Percentiles rank a stretch among this genome's conserved stretches.
Conservation (phyloP, 306 rosid genomes). For the Medicago truncatula region DNA sequence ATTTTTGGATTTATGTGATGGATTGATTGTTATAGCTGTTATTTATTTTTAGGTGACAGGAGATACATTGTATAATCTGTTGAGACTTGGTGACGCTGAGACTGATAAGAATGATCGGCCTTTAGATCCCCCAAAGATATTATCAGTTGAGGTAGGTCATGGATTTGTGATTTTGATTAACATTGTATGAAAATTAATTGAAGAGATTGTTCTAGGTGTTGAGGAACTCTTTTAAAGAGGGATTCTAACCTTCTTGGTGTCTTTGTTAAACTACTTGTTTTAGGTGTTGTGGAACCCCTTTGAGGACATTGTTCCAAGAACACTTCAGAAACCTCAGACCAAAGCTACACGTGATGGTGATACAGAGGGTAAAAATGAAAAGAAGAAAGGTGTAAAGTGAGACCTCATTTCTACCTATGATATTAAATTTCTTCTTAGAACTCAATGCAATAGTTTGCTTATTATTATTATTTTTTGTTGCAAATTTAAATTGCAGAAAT, state of each 20-base stretch:
- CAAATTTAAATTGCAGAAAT: constrained; percentile 60
- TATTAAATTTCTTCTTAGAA: constrained; percentile 18
- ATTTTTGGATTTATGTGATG: not conserved
- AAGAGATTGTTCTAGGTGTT: constrained; percentile 19
- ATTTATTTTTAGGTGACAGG: constrained; percentile 82
- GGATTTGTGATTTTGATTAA: constrained; percentile 31
- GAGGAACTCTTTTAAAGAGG: constrained; percentile 1
- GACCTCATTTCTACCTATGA: constrained; percentile 31
- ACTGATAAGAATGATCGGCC: constrained; percentile 87
- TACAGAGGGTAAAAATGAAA: constrained; percentile 59
- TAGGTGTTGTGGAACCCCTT: constrained; percentile 95
- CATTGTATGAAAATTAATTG: constrained; percentile 5
- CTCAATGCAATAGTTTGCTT: constrained; percentile 17
- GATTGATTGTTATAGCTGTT: constrained; percentile 38
- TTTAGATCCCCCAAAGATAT: constrained; percentile 77
- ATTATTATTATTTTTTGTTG: not conserved
- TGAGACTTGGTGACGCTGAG: constrained; percentile 82
- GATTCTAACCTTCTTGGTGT: constrained; percentile 36
- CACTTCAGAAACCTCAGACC: constrained; percentile 45
- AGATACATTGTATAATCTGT: constrained; percentile 85
- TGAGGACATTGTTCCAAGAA: constrained; percentile 87
- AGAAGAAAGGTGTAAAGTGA: constrained; percentile 89
- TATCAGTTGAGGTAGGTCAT: constrained; percentile 82
- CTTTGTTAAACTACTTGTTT: constrained; percentile 36
- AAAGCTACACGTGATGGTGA: constrained; percentile 57